Evolutionary conservation across 352 stramenopile species (phyloP), one percentile per base, ranked within the genome.

Genomic region (Blastocystis sp.): DNA sequence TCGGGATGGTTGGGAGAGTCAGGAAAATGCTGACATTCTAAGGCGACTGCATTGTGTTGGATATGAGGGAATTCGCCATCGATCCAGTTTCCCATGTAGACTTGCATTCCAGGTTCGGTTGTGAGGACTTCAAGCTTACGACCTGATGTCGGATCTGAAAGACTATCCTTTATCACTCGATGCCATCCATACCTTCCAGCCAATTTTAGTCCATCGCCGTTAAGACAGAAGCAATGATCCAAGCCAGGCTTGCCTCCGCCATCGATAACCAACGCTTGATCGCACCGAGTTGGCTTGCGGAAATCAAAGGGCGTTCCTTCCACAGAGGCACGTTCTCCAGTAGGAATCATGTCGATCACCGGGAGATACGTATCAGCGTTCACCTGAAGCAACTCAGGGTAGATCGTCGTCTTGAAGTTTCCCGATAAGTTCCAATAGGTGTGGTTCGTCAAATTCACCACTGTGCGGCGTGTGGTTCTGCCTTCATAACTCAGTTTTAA

Each of bases 361-460:
- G 89, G 90, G 26, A 91, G 39, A 81, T 91, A 91, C 9, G 62
- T 54, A 4, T 55, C 41, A 8, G 79, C 90, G 30, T 87, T 68
- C 13, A 91, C 63, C 45, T 76, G 43, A 34, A 91, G 63, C 3
- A 68, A 0, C 62, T 91, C 82, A 13, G 88, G 34, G 37, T 91
- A 65, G 13, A 91, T 79, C 3, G 78, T 70, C 9, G 34, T n/a
- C 45, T 79, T 89, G 43, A 62, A 64, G 56, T 88, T 54, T 0
- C 90, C 90, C 37, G 53, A 76, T 18, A 91, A 45, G 76, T 91
- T 91, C 90, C 89, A 91, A 55, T 91, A 91, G 6, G 90, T 81
- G 69, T 91, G 90, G 47, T 91, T 91, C 2, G 90, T 91, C 24
- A 91, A 47, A 62, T 91, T 91, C 37, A 91, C 54, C 7, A 78